phyloP scores from a whole-genome alignment of 164 flowering plant species.

The Paratinospora sagittata region DNA sequence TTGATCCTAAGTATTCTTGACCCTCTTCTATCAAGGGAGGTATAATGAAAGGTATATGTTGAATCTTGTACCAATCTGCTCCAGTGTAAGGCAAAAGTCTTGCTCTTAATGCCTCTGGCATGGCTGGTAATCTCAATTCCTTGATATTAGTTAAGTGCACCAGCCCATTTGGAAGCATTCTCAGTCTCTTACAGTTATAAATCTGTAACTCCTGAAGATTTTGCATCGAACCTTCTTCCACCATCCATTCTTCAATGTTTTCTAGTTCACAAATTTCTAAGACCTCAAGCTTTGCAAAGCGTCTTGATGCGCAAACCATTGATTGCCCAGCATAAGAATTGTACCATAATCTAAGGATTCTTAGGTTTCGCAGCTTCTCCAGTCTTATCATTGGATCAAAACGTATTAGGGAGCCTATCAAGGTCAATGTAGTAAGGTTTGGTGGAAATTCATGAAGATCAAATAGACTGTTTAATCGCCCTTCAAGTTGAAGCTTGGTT shows the following conservation, averaged over 20 bases:
- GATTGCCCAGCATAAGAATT: not conserved
- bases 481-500: not conserved
- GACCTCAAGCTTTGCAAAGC: not conserved
- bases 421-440: conserved; percentile 2
- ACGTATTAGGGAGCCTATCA: not conserved
- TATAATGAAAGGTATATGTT: conserved; percentile 7
- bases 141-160: not conserved
- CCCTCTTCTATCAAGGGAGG: conserved; percentile 4
- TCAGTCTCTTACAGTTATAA: not conserved
- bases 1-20: not conserved
- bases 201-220: not conserved
- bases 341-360: not conserved
- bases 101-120: conserved; percentile 13
- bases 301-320: not conserved
- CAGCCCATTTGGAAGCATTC: conserved; percentile 4
- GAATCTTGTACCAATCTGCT: conserved; percentile 13
- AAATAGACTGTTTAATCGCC: not conserved
- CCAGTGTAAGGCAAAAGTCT: conserved; percentile 2
- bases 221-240: not conserved
- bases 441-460: not conserved
- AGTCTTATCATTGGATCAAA: not conserved
- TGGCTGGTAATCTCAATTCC: conserved; percentile 10
- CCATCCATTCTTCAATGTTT: not conserved
- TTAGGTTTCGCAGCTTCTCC: not conserved
- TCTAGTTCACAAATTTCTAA: not conserved